Evolutionary conservation across 768 basidiomycete genomes (phyloP).

Genomic region (Trametes maxima): DNA sequence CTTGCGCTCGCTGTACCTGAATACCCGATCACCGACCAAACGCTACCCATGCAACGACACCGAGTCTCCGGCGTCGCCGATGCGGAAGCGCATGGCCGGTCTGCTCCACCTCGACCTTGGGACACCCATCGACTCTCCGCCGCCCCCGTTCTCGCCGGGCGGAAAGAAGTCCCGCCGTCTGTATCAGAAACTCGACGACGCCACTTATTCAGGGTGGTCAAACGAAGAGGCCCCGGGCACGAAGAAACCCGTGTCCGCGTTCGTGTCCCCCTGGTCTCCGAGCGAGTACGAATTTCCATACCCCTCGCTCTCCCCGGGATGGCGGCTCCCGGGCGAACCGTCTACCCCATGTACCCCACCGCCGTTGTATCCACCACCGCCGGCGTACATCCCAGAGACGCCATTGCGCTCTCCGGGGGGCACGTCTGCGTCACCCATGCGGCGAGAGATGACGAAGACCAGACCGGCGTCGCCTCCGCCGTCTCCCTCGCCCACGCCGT

Average conservation of each 20-base stretch:
- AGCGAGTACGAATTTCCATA: constrained; percentile 26
- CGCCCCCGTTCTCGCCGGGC: not conserved
- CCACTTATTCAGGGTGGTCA: constrained; percentile 8
- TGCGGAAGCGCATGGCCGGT: constrained; percentile 25
- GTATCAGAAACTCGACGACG: constrained; percentile 19
- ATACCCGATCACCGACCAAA: constrained; percentile 1
- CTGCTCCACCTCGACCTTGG: constrained; percentile 20
- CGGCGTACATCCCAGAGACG: constrained; percentile 27
- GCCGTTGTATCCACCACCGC: constrained; percentile 28
- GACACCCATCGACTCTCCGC: constrained; percentile 1
- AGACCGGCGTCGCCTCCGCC: not conserved
- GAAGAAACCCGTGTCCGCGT: constrained; percentile 21
- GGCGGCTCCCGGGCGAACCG: constrained; percentile 1
- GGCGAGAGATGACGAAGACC: not conserved
- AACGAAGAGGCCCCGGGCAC: constrained; percentile 9
- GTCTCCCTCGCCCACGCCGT: not conserved
- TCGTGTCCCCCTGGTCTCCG: constrained; percentile 32
- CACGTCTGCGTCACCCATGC: constrained; percentile 3
- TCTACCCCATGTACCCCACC: constrained; percentile 20
- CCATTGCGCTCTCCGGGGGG: constrained; percentile 21
- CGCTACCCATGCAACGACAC: constrained; percentile 7
- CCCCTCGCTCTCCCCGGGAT: constrained; percentile 10
- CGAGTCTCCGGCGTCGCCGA: not conserved
- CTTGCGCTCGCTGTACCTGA: constrained; percentile 13
- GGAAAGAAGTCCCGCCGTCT: constrained; percentile 6